A percentile compares a stretch with the other conserved stretches of the same genome.
Evolutionary conservation across 768 basidiomycete genomes (phyloP).

Genomic region (Kwoniella pini): DNA sequence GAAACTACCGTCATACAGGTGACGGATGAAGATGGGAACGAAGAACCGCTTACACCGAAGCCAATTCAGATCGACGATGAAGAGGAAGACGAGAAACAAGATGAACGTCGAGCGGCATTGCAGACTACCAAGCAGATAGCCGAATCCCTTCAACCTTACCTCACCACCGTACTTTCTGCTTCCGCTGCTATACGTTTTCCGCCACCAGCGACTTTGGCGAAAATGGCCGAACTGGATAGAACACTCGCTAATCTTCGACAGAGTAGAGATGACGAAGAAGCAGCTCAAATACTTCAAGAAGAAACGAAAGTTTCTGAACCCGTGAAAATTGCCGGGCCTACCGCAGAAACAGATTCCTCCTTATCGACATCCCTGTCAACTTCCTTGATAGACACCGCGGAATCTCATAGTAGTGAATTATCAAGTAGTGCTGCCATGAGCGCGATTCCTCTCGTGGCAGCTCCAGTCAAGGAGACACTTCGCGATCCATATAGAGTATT

Average conservation of each 20-base stretch:
- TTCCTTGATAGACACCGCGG: conserved; percentile 1
- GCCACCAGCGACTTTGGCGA: conserved; percentile 81
- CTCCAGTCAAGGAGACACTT: conserved; percentile 21
- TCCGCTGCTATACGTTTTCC: conserved; percentile 89
- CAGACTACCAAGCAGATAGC: conserved; percentile 67
- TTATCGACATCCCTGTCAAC: neutral
- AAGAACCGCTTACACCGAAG: conserved; percentile 3
- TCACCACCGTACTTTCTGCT: conserved; percentile 83
- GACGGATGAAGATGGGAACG: neutral
- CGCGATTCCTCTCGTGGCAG: conserved; percentile 12
- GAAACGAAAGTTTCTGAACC: conserved; percentile 55
- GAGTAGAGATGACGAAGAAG: conserved; percentile 81
- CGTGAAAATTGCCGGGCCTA: neutral
- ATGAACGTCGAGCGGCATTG: conserved; percentile 25
- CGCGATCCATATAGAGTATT: conserved; percentile 55
- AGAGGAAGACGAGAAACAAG: conserved; percentile 29
- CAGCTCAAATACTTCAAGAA: conserved; percentile 62
- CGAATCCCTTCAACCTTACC: conserved; percentile 78
- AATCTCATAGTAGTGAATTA: conserved; percentile 10
- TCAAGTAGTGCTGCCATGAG: conserved; percentile 31
- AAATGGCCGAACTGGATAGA: conserved; percentile 86
- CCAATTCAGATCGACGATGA: conserved; percentile 4
- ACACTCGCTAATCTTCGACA: conserved; percentile 68
- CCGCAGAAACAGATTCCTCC: conserved; percentile 9
- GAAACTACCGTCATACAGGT: conserved; percentile 28